Percentiles rank a stretch among this genome's conserved stretches.
Evolutionary conservation across 2,329 filamentous ascomycete species (phyloP).

Genomic region (Neocucurbitaria cava): DNA sequence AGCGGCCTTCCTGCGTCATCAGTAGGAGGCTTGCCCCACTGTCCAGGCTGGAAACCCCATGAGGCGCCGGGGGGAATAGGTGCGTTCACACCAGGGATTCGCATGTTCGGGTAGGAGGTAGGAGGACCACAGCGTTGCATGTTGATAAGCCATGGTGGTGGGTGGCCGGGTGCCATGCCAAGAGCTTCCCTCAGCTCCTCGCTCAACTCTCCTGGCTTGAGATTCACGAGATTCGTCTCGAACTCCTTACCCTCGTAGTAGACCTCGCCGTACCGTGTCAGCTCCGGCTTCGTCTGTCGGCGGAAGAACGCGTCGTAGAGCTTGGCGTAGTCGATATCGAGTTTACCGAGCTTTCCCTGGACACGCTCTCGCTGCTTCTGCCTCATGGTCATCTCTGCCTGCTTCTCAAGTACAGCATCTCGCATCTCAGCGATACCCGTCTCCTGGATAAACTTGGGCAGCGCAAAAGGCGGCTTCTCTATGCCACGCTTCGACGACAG

Average conservation of each 20-base stretch:
- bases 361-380: conserved; percentile 96
- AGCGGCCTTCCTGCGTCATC: conserved; percentile 92
- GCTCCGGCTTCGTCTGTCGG: conserved; percentile 92
- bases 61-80: conserved; percentile 86
- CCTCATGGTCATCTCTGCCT: conserved; percentile 88
- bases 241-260: conserved; percentile 99
- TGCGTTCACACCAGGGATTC: conserved; percentile 92
- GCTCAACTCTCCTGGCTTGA: conserved; percentile 87
- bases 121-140: conserved; percentile 93
- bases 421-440: conserved; percentile 98
- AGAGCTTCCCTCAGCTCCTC: conserved; percentile 91
- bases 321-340: conserved; percentile 98
- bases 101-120: conserved; percentile 92
- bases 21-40: conserved; percentile 93
- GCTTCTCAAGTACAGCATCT: conserved; percentile 93
- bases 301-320: conserved; percentile 98
- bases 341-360: conserved; percentile 92
- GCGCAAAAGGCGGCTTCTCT: conserved; percentile 89
- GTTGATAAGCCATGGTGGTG: conserved; percentile 96
- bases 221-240: conserved; percentile 90
- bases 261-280: conserved; percentile 97
- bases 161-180: conserved; percentile 89
- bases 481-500: conserved; percentile 96
- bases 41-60: conserved; percentile 95
- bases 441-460: conserved; percentile 96